Conservation (phyloP, 2,329 filamentous ascomycete species). For the Albifimbria verrucaria region DNA sequence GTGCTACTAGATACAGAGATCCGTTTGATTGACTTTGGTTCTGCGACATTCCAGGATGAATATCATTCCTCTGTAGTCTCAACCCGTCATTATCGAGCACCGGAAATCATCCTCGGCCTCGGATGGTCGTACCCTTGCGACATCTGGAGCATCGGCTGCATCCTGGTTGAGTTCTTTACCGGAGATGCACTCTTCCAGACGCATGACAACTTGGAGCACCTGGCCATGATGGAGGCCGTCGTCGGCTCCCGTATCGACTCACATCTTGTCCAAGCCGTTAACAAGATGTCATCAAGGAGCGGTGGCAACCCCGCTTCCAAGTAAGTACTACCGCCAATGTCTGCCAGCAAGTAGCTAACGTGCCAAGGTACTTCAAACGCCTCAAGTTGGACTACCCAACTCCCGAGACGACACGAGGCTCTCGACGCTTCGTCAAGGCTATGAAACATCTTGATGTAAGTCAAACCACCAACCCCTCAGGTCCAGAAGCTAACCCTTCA, state of each 20-base stretch:
- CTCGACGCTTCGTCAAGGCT: slow-evolving; percentile 65
- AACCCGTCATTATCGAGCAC: slow-evolving; percentile 66
- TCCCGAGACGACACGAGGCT: slow-evolving; percentile 60
- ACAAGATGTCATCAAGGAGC: slow-evolving; percentile 53
- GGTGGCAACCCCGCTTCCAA: slow-evolving; percentile 61
- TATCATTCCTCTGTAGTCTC: slow-evolving; percentile 71
- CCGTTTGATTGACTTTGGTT: slow-evolving; percentile 68
- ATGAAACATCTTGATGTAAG: slow-evolving; percentile 66
- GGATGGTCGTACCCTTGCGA: slow-evolving; percentile 72
- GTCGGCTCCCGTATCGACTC: slow-evolving; percentile 57
- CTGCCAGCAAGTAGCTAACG: slow-evolving; percentile 19
- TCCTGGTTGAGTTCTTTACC: slow-evolving; percentile 69
- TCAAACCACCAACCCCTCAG: slow-evolving; percentile 5
- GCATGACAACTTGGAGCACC: slow-evolving; percentile 68
- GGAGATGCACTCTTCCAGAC: slow-evolving; percentile 70
- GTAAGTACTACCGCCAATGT: slow-evolving; percentile 36
- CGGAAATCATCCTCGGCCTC: slow-evolving; percentile 67
- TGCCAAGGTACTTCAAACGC: slow-evolving; percentile 61
- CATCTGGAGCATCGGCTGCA: slow-evolving; percentile 73
- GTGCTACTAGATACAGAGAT: slow-evolving; percentile 69
- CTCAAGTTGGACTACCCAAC: slow-evolving; percentile 63
- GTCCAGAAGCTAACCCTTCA: slow-evolving; percentile 4
- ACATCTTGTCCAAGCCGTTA: slow-evolving; percentile 47
- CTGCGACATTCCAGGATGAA: slow-evolving; percentile 69
- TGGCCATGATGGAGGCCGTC: slow-evolving; percentile 74